Base-by-base conservation (phyloP, 371 early-diverging fungal genomes). In the Phascolomyces articulosus region DNA sequence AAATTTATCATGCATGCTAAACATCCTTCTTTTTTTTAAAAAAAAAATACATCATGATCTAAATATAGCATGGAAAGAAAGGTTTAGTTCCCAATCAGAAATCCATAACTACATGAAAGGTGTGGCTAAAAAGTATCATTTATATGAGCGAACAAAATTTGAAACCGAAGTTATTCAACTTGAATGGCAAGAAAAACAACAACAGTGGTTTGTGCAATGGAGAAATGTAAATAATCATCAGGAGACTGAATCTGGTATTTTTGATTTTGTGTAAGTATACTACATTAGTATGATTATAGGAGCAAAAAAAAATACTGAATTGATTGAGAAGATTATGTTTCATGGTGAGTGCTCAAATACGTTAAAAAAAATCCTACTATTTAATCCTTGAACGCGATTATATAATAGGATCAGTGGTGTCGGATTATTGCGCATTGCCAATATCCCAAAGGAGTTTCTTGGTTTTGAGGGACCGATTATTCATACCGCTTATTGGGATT, bases 31-130 rank as follows among this genome's bases (percentile, higher is more conserved):
- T n/a, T n/a, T n/a, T n/a, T n/a, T n/a, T n/a, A n/a, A n/a, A n/a
- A n/a, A n/a, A n/a, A n/a, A n/a, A n/a, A n/a, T n/a, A n/a, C n/a
- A n/a, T n/a, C n/a, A n/a, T n/a, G n/a, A n/a, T n/a, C n/a, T n/a
- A n/a, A n/a, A n/a, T n/a, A n/a, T n/a, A 85, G 84, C 82, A 28
- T 87, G 87, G 87, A 60, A 75, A 7, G 23, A 70, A 10, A 55
- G 64, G 3, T 85, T 75, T 60, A 72, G 83, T 8, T 47, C 68
- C 0, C 79, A 75, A 34, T 21, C 57, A 9, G 85, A 87, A 62
- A 87, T 90, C 31, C 71, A 68, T 48, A 72, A 58, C 2, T 88
- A 90, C 48, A 54, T 86, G 62, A 65, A 73, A 13, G 44, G 64
- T 8, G 80, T 85, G 15, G 83, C 84, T 0, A 65, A 71, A 20